phyloP scores from a whole-genome alignment of 164 flowering plant species.

The Pachysandra terminalis region DNA sequence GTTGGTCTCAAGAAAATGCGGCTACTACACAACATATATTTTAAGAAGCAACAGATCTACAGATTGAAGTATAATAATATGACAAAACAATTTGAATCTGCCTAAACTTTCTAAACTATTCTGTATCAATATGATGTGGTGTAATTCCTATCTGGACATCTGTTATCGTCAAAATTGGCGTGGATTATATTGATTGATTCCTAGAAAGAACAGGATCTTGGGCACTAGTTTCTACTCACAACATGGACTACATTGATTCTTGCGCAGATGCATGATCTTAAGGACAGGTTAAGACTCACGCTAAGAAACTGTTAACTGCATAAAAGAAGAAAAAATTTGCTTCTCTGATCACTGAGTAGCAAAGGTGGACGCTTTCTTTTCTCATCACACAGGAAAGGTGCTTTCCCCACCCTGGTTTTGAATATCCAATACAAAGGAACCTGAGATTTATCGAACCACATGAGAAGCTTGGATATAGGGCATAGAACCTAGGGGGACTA shows the following conservation, averaged over 20 bases:
- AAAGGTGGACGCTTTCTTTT: too few species aligned
- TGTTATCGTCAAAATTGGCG: constrained; percentile 10
- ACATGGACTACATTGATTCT: too few species aligned
- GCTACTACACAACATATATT: constrained; percentile 20
- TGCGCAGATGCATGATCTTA: too few species aligned
- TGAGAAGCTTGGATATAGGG: too few species aligned
- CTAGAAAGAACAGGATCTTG: constrained; percentile 18
- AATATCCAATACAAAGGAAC: too few species aligned
- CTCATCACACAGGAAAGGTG: too few species aligned
- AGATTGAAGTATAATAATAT: background rate
- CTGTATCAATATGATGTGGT: background rate
- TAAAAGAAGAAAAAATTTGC: background rate
- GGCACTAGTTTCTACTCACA: background rate
- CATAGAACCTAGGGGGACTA: too few species aligned
- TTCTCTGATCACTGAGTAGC: too few species aligned
- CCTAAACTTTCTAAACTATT: background rate
- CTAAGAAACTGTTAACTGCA: background rate
- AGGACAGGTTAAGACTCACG: background rate
- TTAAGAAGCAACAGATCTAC: background rate
- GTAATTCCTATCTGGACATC: constrained; percentile 14
- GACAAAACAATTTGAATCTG: background rate
- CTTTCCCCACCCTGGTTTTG: too few species aligned
- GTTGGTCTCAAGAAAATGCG: constrained; percentile 54
- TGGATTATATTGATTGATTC: constrained; percentile 12
- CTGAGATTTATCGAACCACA: too few species aligned